Conservation (phyloP, 2,329 filamentous ascomycete species). For the Ceratocystis destructans region DNA sequence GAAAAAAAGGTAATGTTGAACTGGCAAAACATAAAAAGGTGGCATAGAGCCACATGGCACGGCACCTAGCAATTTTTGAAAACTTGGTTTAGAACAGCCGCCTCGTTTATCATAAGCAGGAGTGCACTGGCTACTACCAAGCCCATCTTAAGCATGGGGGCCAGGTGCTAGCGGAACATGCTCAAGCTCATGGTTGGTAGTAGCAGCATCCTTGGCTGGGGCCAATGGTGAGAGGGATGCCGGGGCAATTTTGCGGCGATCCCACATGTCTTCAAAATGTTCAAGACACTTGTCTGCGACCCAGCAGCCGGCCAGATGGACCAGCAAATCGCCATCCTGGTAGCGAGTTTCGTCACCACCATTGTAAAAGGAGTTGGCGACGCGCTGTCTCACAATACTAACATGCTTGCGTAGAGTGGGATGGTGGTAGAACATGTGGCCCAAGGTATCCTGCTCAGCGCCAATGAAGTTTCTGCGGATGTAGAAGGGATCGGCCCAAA, state of each 20-base stretch:
- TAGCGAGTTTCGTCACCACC: constrained; percentile 15
- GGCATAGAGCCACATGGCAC: too few species aligned
- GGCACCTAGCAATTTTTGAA: too few species aligned
- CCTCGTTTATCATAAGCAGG: too few species aligned
- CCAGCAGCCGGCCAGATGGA: constrained; percentile 19
- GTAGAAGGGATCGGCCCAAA: constrained; percentile 19
- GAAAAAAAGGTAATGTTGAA: too few species aligned
- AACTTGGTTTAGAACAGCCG: too few species aligned
- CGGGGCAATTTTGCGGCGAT: constrained; percentile 12
- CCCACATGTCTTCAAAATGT: constrained; percentile 19
- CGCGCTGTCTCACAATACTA: constrained; percentile 17
- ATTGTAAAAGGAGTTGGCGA: constrained; percentile 17
- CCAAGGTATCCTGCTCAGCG: constrained; percentile 18
- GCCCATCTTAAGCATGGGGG: not conserved
- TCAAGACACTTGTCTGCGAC: constrained; percentile 13
- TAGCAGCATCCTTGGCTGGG: not conserved
- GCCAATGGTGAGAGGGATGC: not conserved
- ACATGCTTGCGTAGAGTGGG: constrained; percentile 18
- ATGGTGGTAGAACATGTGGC: constrained; percentile 17
- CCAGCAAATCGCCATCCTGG: constrained; percentile 16
- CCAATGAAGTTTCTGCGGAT: constrained; percentile 17
- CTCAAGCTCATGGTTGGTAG: not conserved
- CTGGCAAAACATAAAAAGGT: too few species aligned
- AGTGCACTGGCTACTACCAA: too few species aligned
- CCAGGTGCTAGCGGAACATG: not conserved